Evolutionary conservation across 371 early-diverging fungal genomes (phyloP).

Genomic region (Dichotomocladium elegans): DNA sequence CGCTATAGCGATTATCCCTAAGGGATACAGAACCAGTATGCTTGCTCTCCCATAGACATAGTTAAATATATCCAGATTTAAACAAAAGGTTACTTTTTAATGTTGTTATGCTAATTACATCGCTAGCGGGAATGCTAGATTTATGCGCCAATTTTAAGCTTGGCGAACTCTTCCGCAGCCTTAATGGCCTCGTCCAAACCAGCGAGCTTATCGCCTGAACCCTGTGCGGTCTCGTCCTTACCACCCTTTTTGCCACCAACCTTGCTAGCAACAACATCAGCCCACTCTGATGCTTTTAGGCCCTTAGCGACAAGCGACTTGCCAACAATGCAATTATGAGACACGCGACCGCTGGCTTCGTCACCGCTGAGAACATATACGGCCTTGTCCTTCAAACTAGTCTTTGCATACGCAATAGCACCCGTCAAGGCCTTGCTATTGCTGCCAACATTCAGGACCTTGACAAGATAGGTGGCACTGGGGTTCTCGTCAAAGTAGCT

Average conservation of each 20-base stretch:
- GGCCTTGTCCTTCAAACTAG: constrained; percentile 72
- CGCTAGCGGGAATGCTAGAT: background rate
- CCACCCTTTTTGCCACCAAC: constrained; percentile 93
- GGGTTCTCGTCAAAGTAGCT: constrained; percentile 71
- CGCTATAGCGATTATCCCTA: too few species aligned
- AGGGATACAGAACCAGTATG: too few species aligned
- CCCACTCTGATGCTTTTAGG: constrained; percentile 91
- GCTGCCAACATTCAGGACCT: constrained; percentile 62
- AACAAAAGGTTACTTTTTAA: background rate
- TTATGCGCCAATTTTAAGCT: constrained; percentile 52
- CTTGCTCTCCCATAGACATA: too few species aligned
- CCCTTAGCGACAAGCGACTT: constrained; percentile 63
- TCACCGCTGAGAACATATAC: constrained; percentile 82
- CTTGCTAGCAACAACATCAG: constrained; percentile 69
- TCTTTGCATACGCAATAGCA: constrained; percentile 79
- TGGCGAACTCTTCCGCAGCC: constrained; percentile 75
- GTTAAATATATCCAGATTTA: background rate
- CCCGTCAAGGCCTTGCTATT: constrained; percentile 73
- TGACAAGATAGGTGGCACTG: constrained; percentile 54
- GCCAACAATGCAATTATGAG: constrained; percentile 83
- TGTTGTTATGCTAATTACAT: too few species aligned
- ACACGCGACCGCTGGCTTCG: constrained; percentile 61
- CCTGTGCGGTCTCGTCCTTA: constrained; percentile 84
- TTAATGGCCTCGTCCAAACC: constrained; percentile 71
- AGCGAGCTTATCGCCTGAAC: constrained; percentile 64